A percentile compares a stretch with the other conserved stretches of the same genome.
These are phyloP conservation scores for Copromyces sp. DNA, from an alignment of 495 filamentous ascomycete species.

Conservation along the genomic window DNA sequence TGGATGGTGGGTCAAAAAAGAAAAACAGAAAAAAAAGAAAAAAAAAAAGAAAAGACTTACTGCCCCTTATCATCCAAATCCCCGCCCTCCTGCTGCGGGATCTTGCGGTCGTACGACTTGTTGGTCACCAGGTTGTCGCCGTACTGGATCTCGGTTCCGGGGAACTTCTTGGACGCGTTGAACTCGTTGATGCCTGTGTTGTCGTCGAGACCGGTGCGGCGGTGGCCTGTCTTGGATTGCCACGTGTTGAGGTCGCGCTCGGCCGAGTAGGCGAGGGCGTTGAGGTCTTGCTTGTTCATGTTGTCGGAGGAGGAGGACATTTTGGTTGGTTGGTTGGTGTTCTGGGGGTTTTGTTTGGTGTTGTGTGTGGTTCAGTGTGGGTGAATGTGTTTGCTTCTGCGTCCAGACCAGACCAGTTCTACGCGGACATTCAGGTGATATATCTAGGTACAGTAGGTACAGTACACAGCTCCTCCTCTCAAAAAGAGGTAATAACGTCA, in stretches of 20 bases:
- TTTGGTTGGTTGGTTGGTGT: neutral
- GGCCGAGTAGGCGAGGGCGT: constrained; percentile 32
- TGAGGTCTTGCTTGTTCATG: constrained; percentile 3
- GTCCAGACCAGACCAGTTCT: too few species aligned
- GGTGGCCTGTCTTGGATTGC: constrained; percentile 31
- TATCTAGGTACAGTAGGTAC: too few species aligned
- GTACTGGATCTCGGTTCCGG: constrained; percentile 20
- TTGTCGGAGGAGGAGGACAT: neutral
- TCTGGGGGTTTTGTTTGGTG: too few species aligned
- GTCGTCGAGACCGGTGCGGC: constrained; percentile 15
- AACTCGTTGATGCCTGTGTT: constrained; percentile 22
- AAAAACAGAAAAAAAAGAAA: neutral
- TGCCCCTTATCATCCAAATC: constrained; percentile 24
- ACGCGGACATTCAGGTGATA: too few species aligned
- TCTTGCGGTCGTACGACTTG: constrained; percentile 24
- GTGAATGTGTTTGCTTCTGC: too few species aligned
- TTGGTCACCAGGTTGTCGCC: constrained; percentile 26
- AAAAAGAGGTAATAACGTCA: too few species aligned
- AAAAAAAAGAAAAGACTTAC: constrained; percentile 9
- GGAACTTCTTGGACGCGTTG: constrained; percentile 23
- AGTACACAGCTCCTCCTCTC: too few species aligned
- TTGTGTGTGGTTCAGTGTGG: too few species aligned
- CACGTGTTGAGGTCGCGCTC: constrained; percentile 40
- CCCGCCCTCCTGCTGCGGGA: constrained; percentile 31
- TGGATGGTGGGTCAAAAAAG: too few species aligned